phyloP scores from a whole-genome alignment of 2,329 filamentous ascomycete species.

The Phaeoacremonium minimum region DNA sequence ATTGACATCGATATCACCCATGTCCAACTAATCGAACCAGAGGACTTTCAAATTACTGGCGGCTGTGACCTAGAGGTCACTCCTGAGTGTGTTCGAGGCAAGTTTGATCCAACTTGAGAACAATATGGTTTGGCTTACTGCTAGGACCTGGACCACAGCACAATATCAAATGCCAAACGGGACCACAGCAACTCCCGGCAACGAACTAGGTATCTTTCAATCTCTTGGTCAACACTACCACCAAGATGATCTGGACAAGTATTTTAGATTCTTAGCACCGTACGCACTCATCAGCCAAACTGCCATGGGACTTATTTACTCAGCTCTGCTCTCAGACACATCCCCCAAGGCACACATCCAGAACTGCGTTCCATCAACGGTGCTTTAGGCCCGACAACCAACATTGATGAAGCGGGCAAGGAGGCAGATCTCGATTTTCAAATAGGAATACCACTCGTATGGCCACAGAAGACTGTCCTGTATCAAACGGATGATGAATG shows the following conservation, averaged over 20 bases:
- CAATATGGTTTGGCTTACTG: no score
- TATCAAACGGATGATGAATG: conserved; percentile 37
- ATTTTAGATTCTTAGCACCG: conserved; percentile 14
- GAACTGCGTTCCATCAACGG: conserved; percentile 24
- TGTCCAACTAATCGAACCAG: no score
- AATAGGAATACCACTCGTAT: conserved; percentile 29
- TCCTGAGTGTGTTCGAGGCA: conserved; percentile 8
- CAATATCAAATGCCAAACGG: conserved; percentile 13
- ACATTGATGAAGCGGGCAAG: conserved; percentile 16
- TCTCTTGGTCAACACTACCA: conserved; percentile 26
- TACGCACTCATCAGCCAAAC: no score
- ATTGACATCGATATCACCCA: no score
- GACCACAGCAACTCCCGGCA: conserved; percentile 8
- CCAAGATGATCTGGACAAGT: conserved; percentile 24
- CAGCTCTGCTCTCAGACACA: no score
- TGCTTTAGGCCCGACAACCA: conserved; percentile 14
- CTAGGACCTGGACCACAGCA: no score
- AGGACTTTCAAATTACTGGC: conserved; percentile 6
- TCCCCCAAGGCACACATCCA: conserved; percentile 24
- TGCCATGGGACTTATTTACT: no score
- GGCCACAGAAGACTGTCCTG: conserved; percentile 30
- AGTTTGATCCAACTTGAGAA: no score
- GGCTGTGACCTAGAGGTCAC: conserved; percentile 6
- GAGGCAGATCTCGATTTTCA: conserved; percentile 33
- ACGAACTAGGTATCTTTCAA: conserved; percentile 20